phyloP scores from a whole-genome alignment of 495 filamentous ascomycete genomes.

The Pyronema omphalodes region DNA sequence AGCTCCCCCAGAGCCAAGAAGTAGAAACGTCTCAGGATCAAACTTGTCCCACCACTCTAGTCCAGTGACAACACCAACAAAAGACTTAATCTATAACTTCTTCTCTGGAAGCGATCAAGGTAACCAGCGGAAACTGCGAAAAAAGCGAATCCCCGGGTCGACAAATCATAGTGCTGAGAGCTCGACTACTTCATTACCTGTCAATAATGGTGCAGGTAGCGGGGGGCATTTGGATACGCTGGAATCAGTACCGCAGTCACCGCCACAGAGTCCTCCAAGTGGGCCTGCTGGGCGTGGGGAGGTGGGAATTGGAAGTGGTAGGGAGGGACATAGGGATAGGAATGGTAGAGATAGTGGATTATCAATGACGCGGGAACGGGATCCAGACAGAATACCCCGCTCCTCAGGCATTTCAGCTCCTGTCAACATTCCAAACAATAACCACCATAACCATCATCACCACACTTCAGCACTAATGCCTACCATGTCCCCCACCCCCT shows the following conservation, averaged over 20 bases:
- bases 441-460: conserved; percentile 34
- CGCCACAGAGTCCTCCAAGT: background rate
- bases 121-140: conserved; percentile 55
- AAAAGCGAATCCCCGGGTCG: conserved; percentile 57
- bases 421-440: conserved; percentile 26
- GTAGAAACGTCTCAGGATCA: conserved; percentile 25
- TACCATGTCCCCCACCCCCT: conserved; percentile 44
- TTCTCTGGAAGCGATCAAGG: conserved; percentile 28
- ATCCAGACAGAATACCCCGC: too few relatives aligned
- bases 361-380: too few relatives aligned
- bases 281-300: too few relatives aligned
- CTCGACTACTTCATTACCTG: conserved; percentile 53
- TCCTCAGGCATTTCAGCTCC: background rate
- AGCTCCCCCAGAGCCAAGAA: conserved; percentile 16
- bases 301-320: too few relatives aligned
- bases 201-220: background rate
- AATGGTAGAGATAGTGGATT: too few relatives aligned
- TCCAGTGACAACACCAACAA: conserved; percentile 41
- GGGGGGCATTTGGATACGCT: background rate
- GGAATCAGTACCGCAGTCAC: conserved; percentile 5
- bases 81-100: conserved; percentile 47
- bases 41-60: conserved; percentile 23
- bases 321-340: too few relatives aligned
- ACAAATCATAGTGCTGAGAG: conserved; percentile 69
- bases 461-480: conserved; percentile 55